A percentile compares a stretch with the other conserved stretches of the same genome.
These are phyloP conservation scores for Peronospora tabacina DNA, from an alignment of 352 stramenopile species.

Conservation along the genomic window DNA sequence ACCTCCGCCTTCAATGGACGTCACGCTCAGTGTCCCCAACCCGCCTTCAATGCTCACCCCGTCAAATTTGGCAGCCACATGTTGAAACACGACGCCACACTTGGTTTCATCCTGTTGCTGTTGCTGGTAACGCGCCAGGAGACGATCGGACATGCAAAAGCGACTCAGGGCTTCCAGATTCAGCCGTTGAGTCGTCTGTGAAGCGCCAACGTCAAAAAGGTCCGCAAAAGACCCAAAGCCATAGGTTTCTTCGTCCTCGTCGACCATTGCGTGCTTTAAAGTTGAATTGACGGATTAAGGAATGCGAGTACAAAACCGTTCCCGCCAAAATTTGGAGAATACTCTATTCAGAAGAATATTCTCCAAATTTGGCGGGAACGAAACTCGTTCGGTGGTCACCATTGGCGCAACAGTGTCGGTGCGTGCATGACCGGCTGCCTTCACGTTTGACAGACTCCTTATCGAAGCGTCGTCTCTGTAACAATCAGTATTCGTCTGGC, in stretches of 20 bases:
- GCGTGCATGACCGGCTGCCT: too few species aligned
- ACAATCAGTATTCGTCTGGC: too few species aligned
- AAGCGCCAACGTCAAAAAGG: conserved; percentile 28
- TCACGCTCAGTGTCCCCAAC: conserved; percentile 31
- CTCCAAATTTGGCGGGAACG: too few species aligned
- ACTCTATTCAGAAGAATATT: too few species aligned
- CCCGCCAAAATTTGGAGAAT: background rate
- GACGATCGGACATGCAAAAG: conserved; percentile 45
- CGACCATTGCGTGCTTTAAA: conserved; percentile 15
- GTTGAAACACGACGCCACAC: conserved; percentile 29
- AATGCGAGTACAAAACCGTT: too few species aligned
- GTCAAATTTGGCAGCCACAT: conserved; percentile 47
- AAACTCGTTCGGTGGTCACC: too few species aligned
- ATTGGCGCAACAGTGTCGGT: too few species aligned
- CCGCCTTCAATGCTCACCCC: conserved; percentile 43
- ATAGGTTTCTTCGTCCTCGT: conserved; percentile 60
- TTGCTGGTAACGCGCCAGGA: conserved; percentile 36
- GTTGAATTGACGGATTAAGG: too few species aligned
- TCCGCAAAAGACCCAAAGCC: conserved; percentile 63
- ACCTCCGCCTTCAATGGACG: conserved; percentile 22
- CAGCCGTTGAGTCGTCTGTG: conserved; percentile 18
- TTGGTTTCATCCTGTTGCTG: conserved; percentile 6
- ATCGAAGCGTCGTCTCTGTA: too few species aligned
- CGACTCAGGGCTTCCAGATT: conserved; percentile 32
- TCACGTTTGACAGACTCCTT: too few species aligned